Percentiles rank a stretch among this genome's conserved stretches.
phyloP scores from a whole-genome alignment of 2,329 filamentous ascomycete genomes.

The Neonectria ditissima region DNA sequence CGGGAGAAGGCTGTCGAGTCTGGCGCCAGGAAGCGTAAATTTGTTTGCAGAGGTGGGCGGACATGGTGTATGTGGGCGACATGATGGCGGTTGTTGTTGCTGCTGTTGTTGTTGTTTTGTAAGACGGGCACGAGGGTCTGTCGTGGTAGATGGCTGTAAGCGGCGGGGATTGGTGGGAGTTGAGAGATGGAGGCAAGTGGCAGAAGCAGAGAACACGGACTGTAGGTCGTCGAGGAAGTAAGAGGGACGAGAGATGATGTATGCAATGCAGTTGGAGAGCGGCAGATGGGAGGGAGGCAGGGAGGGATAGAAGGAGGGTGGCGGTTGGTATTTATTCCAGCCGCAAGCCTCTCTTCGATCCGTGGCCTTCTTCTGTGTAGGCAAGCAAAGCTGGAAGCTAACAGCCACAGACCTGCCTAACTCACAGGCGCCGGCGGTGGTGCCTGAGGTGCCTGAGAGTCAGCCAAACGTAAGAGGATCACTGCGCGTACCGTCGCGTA shows the following conservation, averaged over 20 bases:
- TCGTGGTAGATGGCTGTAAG: not conserved
- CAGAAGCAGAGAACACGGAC: too few relatives aligned
- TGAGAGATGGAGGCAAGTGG: not conserved
- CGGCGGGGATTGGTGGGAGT: conserved; percentile 10
- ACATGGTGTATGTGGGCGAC: conserved; percentile 72
- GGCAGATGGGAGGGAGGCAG: too few relatives aligned
- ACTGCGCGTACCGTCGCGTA: not conserved
- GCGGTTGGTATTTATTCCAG: conserved; percentile 28
- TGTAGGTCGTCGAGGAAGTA: not conserved
- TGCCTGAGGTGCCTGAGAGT: too few relatives aligned
- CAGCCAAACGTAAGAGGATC: too few relatives aligned
- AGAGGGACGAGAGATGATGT: not conserved
- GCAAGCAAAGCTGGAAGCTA: too few relatives aligned
- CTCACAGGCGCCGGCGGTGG: too few relatives aligned
- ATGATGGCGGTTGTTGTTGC: conserved; percentile 50
- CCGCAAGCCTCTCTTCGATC: not conserved
- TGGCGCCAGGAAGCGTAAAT: conserved; percentile 71
- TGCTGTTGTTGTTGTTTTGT: conserved; percentile 9
- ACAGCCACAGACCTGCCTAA: too few relatives aligned
- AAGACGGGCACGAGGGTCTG: too few relatives aligned
- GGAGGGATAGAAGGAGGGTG: not conserved
- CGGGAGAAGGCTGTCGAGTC: conserved; percentile 56
- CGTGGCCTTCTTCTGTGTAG: too few relatives aligned
- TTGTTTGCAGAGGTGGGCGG: conserved; percentile 70
- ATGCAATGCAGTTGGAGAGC: not conserved